phyloP scores from a whole-genome alignment of 805 yeast species.

The Metschnikowia picachoensis region DNA sequence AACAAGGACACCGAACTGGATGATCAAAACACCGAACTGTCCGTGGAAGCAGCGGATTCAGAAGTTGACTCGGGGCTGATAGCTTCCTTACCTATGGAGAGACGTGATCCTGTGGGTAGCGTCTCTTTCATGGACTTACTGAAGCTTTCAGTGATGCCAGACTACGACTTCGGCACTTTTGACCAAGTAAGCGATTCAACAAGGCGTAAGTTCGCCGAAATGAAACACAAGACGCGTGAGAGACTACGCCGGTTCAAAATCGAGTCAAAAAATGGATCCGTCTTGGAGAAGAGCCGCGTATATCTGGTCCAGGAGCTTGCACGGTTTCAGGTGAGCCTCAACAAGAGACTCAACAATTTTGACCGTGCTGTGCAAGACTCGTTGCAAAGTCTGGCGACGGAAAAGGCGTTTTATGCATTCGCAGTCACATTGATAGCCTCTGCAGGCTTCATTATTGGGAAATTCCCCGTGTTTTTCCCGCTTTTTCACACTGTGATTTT shows the following conservation, averaged over 20 bases:
- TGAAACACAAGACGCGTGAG: slow-evolving; percentile 34
- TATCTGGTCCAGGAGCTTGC: slow-evolving; percentile 23
- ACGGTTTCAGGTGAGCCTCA: slow-evolving; percentile 31
- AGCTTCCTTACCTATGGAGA: too few relatives aligned
- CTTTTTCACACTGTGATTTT: slow-evolving; percentile 63
- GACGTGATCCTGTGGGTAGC: slow-evolving; percentile 20
- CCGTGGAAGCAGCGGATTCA: too few relatives aligned
- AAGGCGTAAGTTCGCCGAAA: slow-evolving; percentile 30
- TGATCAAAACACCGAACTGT: too few relatives aligned
- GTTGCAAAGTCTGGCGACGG: slow-evolving; percentile 41
- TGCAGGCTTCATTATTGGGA: slow-evolving; percentile 75
- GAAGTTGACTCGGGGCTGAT: too few relatives aligned
- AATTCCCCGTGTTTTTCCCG: slow-evolving; percentile 74
- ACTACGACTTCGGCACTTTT: slow-evolving; percentile 40
- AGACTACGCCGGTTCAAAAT: slow-evolving; percentile 26
- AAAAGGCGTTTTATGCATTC: slow-evolving; percentile 76
- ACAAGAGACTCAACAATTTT: slow-evolving; percentile 29
- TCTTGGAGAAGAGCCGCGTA: background rate
- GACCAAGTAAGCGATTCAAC: slow-evolving; percentile 36
- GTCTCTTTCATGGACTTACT: slow-evolving; percentile 35
- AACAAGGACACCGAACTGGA: too few relatives aligned
- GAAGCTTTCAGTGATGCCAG: slow-evolving; percentile 36
- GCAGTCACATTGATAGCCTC: slow-evolving; percentile 65
- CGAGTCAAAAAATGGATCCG: slow-evolving; percentile 13
- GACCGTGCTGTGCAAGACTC: slow-evolving; percentile 35